phyloP scores from a whole-genome alignment of 2,329 filamentous ascomycete genomes.

The Fusarium sulawesiense region DNA sequence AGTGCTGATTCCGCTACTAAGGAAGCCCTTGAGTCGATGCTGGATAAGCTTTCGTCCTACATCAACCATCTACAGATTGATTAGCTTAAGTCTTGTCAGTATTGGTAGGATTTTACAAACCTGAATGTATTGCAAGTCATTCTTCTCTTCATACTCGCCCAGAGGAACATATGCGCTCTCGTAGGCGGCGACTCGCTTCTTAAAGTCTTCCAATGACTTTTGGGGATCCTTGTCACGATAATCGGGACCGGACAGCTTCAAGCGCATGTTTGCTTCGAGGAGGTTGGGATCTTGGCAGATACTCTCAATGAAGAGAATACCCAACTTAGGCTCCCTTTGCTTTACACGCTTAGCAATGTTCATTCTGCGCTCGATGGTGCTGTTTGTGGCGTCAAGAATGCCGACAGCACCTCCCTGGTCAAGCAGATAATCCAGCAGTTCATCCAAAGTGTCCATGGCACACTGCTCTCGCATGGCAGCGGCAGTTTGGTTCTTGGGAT shows the following conservation, averaged over 20 bases:
- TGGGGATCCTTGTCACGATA: conserved; percentile 93
- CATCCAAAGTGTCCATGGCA: conserved; percentile 90
- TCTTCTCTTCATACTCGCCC: conserved; percentile 88
- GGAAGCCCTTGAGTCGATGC: conserved; percentile 89
- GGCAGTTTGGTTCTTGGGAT: conserved; percentile 86
- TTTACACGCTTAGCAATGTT: conserved; percentile 86
- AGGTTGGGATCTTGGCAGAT: conserved; percentile 87
- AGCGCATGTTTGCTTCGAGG: conserved; percentile 94
- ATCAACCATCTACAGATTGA: conserved; percentile 80
- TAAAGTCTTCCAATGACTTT: conserved; percentile 89
- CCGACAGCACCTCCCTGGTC: conserved; percentile 86
- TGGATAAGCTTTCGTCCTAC: conserved; percentile 94
- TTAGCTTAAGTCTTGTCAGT: conserved; percentile 41
- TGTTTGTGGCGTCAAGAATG: conserved; percentile 97
- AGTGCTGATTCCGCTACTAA: conserved; percentile 91
- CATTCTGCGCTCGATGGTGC: conserved; percentile 86
- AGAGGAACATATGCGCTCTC: conserved; percentile 94
- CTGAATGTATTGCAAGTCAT: conserved; percentile 94
- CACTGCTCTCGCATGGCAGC: conserved; percentile 89
- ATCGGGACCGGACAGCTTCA: conserved; percentile 95
- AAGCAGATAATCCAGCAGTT: conserved; percentile 90
- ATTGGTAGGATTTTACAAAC: conserved; percentile 49
- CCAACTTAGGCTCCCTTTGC: conserved; percentile 83
- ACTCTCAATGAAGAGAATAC: conserved; percentile 95
- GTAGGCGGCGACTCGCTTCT: conserved; percentile 89